Base-by-base conservation (phyloP, 1,284 basidiomycete species). In the Moesziomyces aphidis region DNA sequence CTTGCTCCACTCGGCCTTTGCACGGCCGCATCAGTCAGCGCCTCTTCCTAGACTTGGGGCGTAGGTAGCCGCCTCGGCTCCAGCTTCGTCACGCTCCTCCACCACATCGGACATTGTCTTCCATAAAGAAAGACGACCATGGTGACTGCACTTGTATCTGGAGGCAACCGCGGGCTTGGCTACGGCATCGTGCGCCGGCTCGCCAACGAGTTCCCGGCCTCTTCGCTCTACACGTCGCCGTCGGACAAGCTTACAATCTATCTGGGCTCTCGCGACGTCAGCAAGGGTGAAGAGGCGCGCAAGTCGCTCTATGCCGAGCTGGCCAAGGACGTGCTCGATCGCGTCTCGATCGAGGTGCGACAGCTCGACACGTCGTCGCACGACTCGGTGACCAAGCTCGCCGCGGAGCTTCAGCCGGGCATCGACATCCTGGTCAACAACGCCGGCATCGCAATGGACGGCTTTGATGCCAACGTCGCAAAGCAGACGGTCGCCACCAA, bases 351-450 rank as follows among this genome's bases (percentile, higher is more conserved):
- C 55, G 58, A 69, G 55, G 73, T 71, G 13, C 56, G 69, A 46
- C 73, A 76, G 24, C 52, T 67, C 28, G 65, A 72, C 53, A 65
- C 61, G 13, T 57, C 61, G 5, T 73, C 71, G 31, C 65, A 58
- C 65, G 56, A 60, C 6, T 73, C 69, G 24, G 62, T 73, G 53
- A 44, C 31, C 26, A 64, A 66, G 52, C 80, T 75, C 31, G 65
- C 59, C 49, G 46, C 36, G 4, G 62, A 68, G 44, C 70, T 72
- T 59, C 49, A 68, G 11, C 43, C 54, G 13, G 68, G 79, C 46
- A 54, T 82, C 21, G 78, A 82, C 55, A 63, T 81, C 47, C 65
- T 81, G 19, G 61, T 84, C 50, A 75, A 75, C 59, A 84, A 84
- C 64, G 80, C 82, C 42, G 83, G 83, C 9, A 73, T 83, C 17